phyloP scores from a whole-genome alignment of 345 rosid species.

The Erysimum cheiranthoides region DNA sequence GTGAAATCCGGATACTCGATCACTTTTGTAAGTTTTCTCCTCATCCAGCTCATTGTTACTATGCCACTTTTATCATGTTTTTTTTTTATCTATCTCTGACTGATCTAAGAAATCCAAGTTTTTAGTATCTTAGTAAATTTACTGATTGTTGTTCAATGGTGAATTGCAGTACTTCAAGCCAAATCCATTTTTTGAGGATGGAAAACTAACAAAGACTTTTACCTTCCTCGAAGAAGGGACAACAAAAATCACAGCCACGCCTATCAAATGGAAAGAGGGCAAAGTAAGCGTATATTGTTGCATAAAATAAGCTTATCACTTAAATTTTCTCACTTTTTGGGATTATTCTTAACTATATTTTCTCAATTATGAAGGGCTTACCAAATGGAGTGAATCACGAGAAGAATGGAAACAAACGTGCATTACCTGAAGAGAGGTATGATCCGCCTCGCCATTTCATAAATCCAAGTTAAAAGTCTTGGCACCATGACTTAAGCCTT shows the following conservation, averaged over 20 bases:
- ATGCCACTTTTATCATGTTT: background rate
- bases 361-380: conserved; percentile 60
- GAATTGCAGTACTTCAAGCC: conserved; percentile 65
- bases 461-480: conserved; percentile 1
- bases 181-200: conserved; percentile 85
- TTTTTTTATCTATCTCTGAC: conserved; percentile 4
- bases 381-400: conserved; percentile 81
- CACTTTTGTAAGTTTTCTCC: conserved; percentile 68
- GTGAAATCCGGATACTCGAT: conserved; percentile 92
- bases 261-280: conserved; percentile 92
- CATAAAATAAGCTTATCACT: background rate
- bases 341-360: conserved; percentile 15
- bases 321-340: conserved; percentile 15
- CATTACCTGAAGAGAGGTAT: conserved; percentile 77
- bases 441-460: conserved; percentile 17
- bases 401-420: conserved; percentile 91
- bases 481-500: conserved; percentile 5
- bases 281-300: conserved; percentile 50
- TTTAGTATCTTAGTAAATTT: conserved; percentile 4
- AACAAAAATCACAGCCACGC: conserved; percentile 70
- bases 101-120: conserved; percentile 13
- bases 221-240: conserved; percentile 85
- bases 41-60: background rate
- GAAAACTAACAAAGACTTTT: conserved; percentile 78
- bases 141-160: conserved; percentile 8